Base-by-base conservation (phyloP, 129 eudicot genomes). In the Centella asiatica region DNA sequence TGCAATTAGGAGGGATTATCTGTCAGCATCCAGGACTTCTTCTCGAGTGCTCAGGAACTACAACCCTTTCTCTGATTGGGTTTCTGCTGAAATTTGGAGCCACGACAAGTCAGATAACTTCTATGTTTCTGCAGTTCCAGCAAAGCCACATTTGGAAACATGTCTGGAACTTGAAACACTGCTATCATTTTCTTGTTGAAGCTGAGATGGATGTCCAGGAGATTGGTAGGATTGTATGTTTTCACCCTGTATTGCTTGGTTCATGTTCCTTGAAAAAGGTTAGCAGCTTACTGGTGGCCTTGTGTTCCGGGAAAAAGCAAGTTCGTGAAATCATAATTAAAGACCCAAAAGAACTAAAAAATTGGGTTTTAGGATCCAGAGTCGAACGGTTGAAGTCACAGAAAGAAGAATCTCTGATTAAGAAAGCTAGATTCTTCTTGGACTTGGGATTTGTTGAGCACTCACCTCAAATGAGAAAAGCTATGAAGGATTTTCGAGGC, bases 81-180 rank as follows among this genome's bases (percentile, higher is more conserved):
- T 78, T 87, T 69, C 48, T 82, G 69, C 36, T 75, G 29, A 92
- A 87, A 74, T 85, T 87, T 50, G 98, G 98, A 57, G 73, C 58
- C 62, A 59, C 79, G 3, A 24, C 34, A 42, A 64, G 60, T 46
- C 84, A 84, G 18, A 69, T 87, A 15, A 24, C 36, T n/a, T 59
- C 74, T 23, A 42, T 77, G 47, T 77, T 86, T 57, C 60, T 72
- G 71, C 74, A 81, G 50, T 69, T 81, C n/a, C 94, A 89, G 9
- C 34, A 62, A 44, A 42, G 75, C 29, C 34, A 78, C 36, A 68
- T 79, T 31, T 69, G 46, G 50, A 55, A 27, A 26, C 81, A 78
- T 74, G 54, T 51, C 14, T 64, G 37, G 46, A 90, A 90, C 75
- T 68, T 86, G 59, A 44, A 74, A 64, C 72, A 69, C 0, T 69